Evolutionary conservation across 169 alveolate genomes (phyloP).

Genomic region (Neospora caninum): DNA sequence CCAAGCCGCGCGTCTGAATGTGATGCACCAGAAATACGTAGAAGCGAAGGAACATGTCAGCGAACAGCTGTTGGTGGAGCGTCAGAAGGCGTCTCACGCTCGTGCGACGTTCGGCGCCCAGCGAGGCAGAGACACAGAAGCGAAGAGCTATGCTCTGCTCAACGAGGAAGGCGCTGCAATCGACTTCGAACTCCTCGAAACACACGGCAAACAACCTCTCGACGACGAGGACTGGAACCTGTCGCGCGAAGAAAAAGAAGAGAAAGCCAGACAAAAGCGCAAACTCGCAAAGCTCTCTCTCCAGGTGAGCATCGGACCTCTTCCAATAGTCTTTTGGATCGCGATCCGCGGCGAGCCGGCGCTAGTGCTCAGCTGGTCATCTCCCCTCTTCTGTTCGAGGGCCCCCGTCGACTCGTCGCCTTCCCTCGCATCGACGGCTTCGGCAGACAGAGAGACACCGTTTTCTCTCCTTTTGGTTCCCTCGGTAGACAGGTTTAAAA

Average conservation of each 20-base stretch:
- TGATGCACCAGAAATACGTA: conserved; percentile 61
- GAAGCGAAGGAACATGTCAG: conserved; percentile 63
- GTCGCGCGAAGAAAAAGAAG: background rate
- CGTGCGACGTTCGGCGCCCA: conserved; percentile 65
- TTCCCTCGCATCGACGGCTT: no score
- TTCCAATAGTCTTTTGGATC: no score
- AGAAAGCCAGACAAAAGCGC: background rate
- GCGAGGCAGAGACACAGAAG: conserved; percentile 20
- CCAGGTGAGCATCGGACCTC: conserved; percentile 3
- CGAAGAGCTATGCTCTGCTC: conserved; percentile 45
- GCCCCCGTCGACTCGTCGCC: no score
- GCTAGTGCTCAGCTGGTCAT: no score
- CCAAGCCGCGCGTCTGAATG: conserved; percentile 58
- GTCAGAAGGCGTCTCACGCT: conserved; percentile 67
- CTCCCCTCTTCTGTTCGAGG: no score
- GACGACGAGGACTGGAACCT: conserved; percentile 47
- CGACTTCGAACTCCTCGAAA: conserved; percentile 61
- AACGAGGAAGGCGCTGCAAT: conserved; percentile 61
- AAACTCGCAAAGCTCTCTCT: background rate
- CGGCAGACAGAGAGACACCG: no score
- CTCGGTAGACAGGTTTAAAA: no score
- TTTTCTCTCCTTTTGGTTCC: no score
- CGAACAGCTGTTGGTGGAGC: conserved; percentile 68
- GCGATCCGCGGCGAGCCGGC: no score
- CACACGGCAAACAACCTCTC: conserved; percentile 38